A percentile compares a stretch with the other conserved stretches of the same genome.
These are phyloP conservation scores for Russula earlei DNA, from an alignment of 768 basidiomycete species.

Conservation along the genomic window DNA sequence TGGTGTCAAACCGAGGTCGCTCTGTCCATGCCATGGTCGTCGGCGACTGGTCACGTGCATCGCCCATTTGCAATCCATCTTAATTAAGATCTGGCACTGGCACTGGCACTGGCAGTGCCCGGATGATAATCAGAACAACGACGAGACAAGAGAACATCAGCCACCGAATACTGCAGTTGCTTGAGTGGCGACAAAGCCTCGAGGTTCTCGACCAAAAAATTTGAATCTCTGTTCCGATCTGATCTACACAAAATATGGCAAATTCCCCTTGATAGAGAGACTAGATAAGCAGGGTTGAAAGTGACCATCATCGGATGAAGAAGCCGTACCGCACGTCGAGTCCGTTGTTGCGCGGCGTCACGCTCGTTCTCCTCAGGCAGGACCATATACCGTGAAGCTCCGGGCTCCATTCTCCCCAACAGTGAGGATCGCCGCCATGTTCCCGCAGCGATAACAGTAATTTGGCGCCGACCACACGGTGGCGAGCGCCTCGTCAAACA, in stretches of 20 bases:
- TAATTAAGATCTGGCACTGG: too few species aligned
- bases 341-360: conserved; percentile 65
- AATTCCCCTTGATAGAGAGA: conserved; percentile 33
- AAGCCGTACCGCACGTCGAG: conserved; percentile 57
- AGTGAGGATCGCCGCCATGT: conserved; percentile 85
- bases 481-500: conserved; percentile 89
- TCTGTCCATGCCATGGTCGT: too few species aligned
- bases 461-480: conserved; percentile 93
- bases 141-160: too few species aligned
- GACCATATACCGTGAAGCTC: conserved; percentile 75
- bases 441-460: conserved; percentile 81
- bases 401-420: conserved; percentile 58
- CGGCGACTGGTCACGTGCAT: too few species aligned
- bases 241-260: conserved; percentile 45
- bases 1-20: too few species aligned
- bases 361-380: conserved; percentile 84
- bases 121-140: too few species aligned
- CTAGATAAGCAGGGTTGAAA: not conserved
- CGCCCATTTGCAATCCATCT: too few species aligned
- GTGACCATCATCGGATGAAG: not conserved
- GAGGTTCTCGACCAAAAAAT: too few species aligned
- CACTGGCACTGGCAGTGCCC: too few species aligned
- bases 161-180: not conserved
- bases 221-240: not conserved
- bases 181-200: too few species aligned